phyloP scores from a whole-genome alignment of 495 filamentous ascomycete species.

The Podospora fimiseda region DNA sequence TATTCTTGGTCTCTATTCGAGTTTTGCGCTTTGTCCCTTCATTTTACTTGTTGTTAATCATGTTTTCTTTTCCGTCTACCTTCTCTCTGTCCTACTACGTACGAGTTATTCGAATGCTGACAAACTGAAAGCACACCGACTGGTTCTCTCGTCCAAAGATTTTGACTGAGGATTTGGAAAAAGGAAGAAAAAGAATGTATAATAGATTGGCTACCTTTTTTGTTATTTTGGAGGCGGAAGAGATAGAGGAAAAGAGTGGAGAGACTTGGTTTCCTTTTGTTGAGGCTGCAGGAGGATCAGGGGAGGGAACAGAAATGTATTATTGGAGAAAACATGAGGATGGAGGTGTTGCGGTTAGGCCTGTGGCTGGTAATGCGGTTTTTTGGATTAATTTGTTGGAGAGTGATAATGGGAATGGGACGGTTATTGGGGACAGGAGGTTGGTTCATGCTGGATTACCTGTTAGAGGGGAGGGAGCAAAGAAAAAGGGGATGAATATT shows the following conservation, averaged over 20 bases:
- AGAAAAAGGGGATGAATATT: neutral
- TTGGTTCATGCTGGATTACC: neutral
- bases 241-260: constrained; percentile 24
- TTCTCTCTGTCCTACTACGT: too few species aligned
- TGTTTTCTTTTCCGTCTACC: too few species aligned
- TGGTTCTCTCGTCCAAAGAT: constrained; percentile 35
- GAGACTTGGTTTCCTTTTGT: constrained; percentile 42
- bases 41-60: too few species aligned
- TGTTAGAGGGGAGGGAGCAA: neutral
- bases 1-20: too few species aligned
- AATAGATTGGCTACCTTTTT: constrained; percentile 40
- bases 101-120: neutral
- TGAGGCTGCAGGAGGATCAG: constrained; percentile 6
- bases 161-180: constrained; percentile 17
- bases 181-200: constrained; percentile 24
- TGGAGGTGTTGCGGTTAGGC: constrained; percentile 41
- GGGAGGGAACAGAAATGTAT: constrained; percentile 5
- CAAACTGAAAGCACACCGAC: constrained; percentile 25
- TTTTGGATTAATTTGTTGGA: constrained; percentile 40
- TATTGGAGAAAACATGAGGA: constrained; percentile 37
- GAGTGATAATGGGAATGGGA: neutral
- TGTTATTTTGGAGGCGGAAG: constrained; percentile 28
- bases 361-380: constrained; percentile 41
- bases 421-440: neutral
- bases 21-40: too few species aligned